Evolutionary conservation across 1,284 basidiomycete genomes (phyloP), one percentile per base, ranked within the genome.

Genomic region (Paramarasmius palmivorus): DNA sequence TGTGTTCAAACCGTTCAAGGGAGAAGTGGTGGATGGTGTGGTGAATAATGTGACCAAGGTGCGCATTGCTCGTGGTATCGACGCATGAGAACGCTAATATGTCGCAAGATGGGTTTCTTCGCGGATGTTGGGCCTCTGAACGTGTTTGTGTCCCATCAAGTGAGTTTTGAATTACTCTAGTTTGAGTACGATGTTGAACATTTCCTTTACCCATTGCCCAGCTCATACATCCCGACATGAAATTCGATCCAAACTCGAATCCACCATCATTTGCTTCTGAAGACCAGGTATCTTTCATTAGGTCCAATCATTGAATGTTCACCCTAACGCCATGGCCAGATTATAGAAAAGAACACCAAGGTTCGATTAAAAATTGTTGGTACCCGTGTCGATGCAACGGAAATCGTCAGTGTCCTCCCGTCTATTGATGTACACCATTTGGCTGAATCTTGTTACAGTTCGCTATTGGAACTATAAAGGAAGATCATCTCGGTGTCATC

Each of bases 1-100:
- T 61, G 94, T 98, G 34, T 95, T 95, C 81, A 94, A 95, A 72
- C 95, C 95, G 32, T 99, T 98, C 82, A 98, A 98, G 73, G 95
- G 95, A 20, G 96, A 99, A 71, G 96, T 98, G 4, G 92, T 99
- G 35, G 97, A 99, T 70, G 96, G 94, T 1, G 88, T 95, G 7
- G 96, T 99, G 23, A 90, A 90, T 61, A 95, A 93, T 60, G 97
- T 99, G 38, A 97, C 92, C 72, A 98, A 98, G 82, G 93, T 93
- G 61, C 63, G 86, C 59, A 9, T 1, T 19, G 44, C 35, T 17
- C 17, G 8, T 22, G 32, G 5, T 12, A 52, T 40, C 23, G 23
- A 4, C 12, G 8, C 25, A 22, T 32, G 22, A 54, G 17, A 47
- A 34, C 6, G 37, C 20, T 39, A 15, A 48, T 19, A 10, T 41